phyloP scores from a whole-genome alignment of 2,329 filamentous ascomycete genomes.

The Diplodia mutila region DNA sequence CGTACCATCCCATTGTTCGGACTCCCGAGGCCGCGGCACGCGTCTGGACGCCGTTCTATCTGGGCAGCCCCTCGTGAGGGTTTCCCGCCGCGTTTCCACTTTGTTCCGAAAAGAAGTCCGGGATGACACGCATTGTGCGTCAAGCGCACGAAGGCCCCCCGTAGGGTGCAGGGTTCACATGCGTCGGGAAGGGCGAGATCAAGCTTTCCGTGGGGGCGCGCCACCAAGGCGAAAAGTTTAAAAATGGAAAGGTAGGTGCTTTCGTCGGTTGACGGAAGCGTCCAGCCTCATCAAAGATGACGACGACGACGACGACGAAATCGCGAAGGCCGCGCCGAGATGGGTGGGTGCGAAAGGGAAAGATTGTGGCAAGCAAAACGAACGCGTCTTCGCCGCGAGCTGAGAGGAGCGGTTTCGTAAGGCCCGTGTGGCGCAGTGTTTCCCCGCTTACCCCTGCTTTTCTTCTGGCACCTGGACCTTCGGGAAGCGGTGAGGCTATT shows the following conservation, averaged over 20 bases:
- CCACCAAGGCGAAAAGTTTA: not conserved
- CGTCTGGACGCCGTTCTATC: no score
- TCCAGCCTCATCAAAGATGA: not conserved
- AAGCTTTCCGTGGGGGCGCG: not conserved
- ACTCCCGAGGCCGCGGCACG: no score
- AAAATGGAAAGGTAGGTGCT: not conserved
- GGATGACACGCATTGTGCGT: not conserved
- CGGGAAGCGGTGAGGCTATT: not conserved
- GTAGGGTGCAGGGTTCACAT: not conserved
- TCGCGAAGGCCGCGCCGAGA: not conserved
- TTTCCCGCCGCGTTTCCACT: no score
- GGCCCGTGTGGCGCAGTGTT: not conserved
- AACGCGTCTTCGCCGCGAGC: not conserved
- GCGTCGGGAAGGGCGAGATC: not conserved
- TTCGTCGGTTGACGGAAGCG: not conserved
- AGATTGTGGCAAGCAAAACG: not conserved
- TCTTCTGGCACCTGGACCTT: not conserved
- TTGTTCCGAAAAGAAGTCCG: not conserved
- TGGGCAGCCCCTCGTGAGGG: no score
- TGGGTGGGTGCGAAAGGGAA: not conserved
- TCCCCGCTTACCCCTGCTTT: not conserved
- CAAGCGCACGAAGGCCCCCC: not conserved
- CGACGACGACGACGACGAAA: not conserved
- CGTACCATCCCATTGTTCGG: not conserved
- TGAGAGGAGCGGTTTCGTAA: not conserved